Evolutionary conservation across 495 filamentous ascomycete species (phyloP).

Genomic region (Darksidea phi): DNA sequence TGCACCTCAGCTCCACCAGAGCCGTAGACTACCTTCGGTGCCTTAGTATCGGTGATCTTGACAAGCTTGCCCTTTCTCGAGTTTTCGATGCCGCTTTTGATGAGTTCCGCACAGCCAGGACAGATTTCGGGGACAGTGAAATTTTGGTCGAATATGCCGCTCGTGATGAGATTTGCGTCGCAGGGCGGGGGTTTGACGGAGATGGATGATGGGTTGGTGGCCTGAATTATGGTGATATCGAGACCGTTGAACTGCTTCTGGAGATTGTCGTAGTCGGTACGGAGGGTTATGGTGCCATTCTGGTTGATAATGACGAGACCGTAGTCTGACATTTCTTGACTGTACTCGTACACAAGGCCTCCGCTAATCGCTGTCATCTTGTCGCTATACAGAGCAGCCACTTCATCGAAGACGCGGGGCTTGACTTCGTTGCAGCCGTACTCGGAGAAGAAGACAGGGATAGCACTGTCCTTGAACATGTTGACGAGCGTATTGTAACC

Average conservation of each 20-base stretch:
- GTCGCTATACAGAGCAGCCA: slow-evolving; percentile 71
- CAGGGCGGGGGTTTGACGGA: slow-evolving; percentile 58
- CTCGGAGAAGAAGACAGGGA: slow-evolving; percentile 95
- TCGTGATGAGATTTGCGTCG: slow-evolving; percentile 59
- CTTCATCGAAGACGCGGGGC: slow-evolving; percentile 82
- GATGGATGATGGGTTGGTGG: slow-evolving; percentile 55
- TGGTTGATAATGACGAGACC: slow-evolving; percentile 71
- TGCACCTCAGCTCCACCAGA: slow-evolving; percentile 54
- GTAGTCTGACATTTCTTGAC: slow-evolving; percentile 69
- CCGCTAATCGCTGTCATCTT: slow-evolving; percentile 84
- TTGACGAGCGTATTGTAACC: slow-evolving; percentile 70
- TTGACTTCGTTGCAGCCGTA: slow-evolving; percentile 80
- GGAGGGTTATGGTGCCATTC: slow-evolving; percentile 63
- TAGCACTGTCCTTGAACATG: slow-evolving; percentile 67
- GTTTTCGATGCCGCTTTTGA: slow-evolving; percentile 57
- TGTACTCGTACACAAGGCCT: slow-evolving; percentile 86
- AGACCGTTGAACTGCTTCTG: slow-evolving; percentile 70
- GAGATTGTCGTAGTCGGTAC: slow-evolving; percentile 73
- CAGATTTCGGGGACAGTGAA: slow-evolving; percentile 69
- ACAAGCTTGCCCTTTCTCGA: slow-evolving; percentile 59
- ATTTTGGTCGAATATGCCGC: slow-evolving; percentile 62
- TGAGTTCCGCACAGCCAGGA: slow-evolving; percentile 53
- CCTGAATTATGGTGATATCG: slow-evolving; percentile 63
- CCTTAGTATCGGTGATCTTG: slow-evolving; percentile 52
- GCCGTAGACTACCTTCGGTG: slow-evolving; percentile 56